A percentile compares a stretch with the other conserved stretches of the same genome.
Conservation (phyloP, 1,284 basidiomycete species). For the Naganishia liquefaciens region DNA sequence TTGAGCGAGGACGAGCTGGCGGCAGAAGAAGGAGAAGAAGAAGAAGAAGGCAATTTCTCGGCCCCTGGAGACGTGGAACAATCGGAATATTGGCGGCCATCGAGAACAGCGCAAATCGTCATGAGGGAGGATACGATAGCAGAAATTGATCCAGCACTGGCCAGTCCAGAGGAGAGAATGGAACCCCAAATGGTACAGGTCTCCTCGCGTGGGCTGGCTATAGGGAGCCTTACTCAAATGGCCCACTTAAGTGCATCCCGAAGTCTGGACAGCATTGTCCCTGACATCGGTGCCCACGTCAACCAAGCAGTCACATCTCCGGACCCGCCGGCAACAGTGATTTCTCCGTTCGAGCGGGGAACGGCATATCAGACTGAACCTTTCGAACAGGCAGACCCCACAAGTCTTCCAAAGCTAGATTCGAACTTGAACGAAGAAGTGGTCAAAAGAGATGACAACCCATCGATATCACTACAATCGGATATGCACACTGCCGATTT, state of each 20-base stretch:
- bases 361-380: no score
- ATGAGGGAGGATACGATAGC: background rate
- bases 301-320: no score
- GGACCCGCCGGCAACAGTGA: no score
- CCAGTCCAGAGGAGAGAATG: background rate
- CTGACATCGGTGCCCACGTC: no score
- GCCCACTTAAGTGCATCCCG: background rate
- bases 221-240: background rate
- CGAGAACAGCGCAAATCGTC: background rate
- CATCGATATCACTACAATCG: no score
- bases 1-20: slow-evolving; percentile 16
- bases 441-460: no score
- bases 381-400: no score
- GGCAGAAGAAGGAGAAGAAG: slow-evolving; percentile 7
- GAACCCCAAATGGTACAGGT: slow-evolving; percentile 6
- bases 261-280: background rate
- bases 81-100: background rate
- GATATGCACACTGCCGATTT: no score
- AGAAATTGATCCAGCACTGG: slow-evolving; percentile 13
- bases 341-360: no score
- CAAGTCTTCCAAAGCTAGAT: no score
- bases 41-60: background rate
- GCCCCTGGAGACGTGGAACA: background rate
- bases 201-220: background rate
- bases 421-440: no score